A percentile compares a stretch with the other conserved stretches of the same genome.
phyloP scores from a whole-genome alignment of 1,139 yeast genomes.

The Blastobotrys niveus region DNA sequence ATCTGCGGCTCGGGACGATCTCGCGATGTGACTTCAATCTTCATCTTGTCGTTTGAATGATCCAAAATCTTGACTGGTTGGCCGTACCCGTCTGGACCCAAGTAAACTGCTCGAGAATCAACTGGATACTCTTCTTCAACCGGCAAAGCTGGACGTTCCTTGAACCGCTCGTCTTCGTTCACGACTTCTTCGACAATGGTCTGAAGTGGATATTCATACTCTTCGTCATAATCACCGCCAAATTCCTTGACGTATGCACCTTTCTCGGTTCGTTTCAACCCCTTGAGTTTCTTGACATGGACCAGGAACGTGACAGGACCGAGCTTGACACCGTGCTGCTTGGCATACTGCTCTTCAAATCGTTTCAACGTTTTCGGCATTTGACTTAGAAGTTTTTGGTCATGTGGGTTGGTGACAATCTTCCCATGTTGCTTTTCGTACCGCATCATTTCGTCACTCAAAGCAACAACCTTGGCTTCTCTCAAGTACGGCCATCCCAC shows the following conservation, averaged over 20 bases:
- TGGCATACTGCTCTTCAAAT: constrained; percentile 39
- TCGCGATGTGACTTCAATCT: constrained; percentile 29
- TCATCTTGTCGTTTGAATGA: constrained; percentile 35
- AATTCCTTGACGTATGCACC: constrained; percentile 73
- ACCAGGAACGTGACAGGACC: constrained; percentile 54
- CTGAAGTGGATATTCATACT: constrained; percentile 58
- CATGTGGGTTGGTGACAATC: constrained; percentile 25
- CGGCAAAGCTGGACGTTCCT: constrained; percentile 70
- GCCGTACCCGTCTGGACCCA: constrained; percentile 88
- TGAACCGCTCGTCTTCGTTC: constrained; percentile 68
- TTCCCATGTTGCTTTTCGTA: constrained; percentile 41
- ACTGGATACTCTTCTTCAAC: constrained; percentile 77
- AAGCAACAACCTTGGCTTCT: constrained; percentile 67
- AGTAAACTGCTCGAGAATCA: constrained; percentile 66
- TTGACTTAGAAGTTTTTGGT: constrained; percentile 40
- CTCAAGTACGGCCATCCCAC: constrained; percentile 85
- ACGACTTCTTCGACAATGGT: constrained; percentile 69
- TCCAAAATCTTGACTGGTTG: constrained; percentile 73
- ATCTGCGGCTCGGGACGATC: constrained; percentile 29
- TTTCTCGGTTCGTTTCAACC: constrained; percentile 58
- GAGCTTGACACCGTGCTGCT: constrained; percentile 54
- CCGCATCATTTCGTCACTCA: constrained; percentile 50
- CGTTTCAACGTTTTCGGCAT: constrained; percentile 36
- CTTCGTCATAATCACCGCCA: constrained; percentile 42
- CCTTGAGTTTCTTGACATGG: constrained; percentile 69